Percentiles rank a stretch among this genome's conserved stretches.
phyloP scores from a whole-genome alignment of 805 yeast species.

The Candida argentea region DNA sequence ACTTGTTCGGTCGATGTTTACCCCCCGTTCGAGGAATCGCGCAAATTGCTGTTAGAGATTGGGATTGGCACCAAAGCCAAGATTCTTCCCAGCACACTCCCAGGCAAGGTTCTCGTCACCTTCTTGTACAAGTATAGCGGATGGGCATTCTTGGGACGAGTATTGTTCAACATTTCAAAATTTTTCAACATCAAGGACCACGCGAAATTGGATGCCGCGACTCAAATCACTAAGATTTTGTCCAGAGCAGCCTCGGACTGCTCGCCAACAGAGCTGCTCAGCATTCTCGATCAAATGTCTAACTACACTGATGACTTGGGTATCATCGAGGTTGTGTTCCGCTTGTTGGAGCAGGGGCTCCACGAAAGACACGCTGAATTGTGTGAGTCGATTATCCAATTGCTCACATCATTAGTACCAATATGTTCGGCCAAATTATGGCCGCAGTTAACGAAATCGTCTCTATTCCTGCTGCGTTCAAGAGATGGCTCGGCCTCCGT shows the following conservation, averaged over 20 bases:
- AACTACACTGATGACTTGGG: constrained; percentile 47
- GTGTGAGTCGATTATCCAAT: constrained; percentile 35
- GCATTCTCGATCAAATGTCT: constrained; percentile 30
- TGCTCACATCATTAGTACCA: constrained; percentile 39
- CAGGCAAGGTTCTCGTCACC: constrained; percentile 37
- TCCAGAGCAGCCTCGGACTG: constrained; percentile 35
- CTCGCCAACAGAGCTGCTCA: constrained; percentile 16
- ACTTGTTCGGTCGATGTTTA: constrained; percentile 38
- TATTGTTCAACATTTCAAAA: constrained; percentile 52
- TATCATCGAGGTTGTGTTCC: constrained; percentile 49
- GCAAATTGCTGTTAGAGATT: constrained; percentile 35
- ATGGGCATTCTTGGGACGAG: constrained; percentile 77
- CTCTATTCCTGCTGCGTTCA: constrained; percentile 46
- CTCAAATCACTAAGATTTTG: constrained; percentile 43
- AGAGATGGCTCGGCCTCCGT: constrained; percentile 55
- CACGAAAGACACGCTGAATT: constrained; percentile 41
- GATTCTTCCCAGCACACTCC: constrained; percentile 40
- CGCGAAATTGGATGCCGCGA: constrained; percentile 30
- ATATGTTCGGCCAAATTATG: constrained; percentile 62
- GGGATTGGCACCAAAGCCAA: constrained; percentile 57
- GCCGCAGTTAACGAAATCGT: constrained; percentile 64
- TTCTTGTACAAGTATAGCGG: constrained; percentile 74
- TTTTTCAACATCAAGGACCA: constrained; percentile 24
- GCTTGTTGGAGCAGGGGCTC: constrained; percentile 59
- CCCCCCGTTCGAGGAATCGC: constrained; percentile 46